A percentile compares a stretch with the other conserved stretches of the same genome.
phyloP scores from a whole-genome alignment of 2,329 filamentous ascomycete genomes.

The Stagonosporopsis chrysanthemi region DNA sequence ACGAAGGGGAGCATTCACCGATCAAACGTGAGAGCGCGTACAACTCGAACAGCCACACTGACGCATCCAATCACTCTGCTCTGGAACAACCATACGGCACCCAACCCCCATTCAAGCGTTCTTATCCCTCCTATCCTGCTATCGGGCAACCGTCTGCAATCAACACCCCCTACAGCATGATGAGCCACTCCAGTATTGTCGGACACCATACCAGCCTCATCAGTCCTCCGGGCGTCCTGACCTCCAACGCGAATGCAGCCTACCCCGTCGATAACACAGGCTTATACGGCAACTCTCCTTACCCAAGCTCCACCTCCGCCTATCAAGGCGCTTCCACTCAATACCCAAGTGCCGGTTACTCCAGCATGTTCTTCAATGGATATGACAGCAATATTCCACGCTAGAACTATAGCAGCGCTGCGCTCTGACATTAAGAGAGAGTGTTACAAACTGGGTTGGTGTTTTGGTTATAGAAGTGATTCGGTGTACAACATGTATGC shows the following conservation, averaged over 20 bases:
- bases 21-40: slow-evolving; percentile 15
- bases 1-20: slow-evolving; percentile 17
- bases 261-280: slow-evolving; percentile 5
- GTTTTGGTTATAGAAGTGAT: slow-evolving; percentile 10
- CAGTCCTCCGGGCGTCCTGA: slow-evolving; percentile 3
- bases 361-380: slow-evolving; percentile 1
- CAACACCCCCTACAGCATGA: slow-evolving; percentile 13
- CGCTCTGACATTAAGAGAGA: not conserved
- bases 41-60: slow-evolving; percentile 1
- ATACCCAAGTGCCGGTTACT: slow-evolving; percentile 4
- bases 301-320: slow-evolving; percentile 4
- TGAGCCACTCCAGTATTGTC: slow-evolving; percentile 10
- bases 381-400: slow-evolving; percentile 16
- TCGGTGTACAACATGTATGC: slow-evolving; percentile 5
- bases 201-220: slow-evolving; percentile 10
- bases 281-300: slow-evolving; percentile 8
- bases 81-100: slow-evolving; percentile 10
- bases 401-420: not conserved
- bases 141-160: slow-evolving; percentile 6
- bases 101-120: slow-evolving; percentile 17
- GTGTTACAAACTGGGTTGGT: not conserved
- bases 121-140: slow-evolving; percentile 11
- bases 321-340: slow-evolving; percentile 1
- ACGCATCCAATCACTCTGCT: slow-evolving; percentile 4
- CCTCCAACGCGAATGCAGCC: slow-evolving; percentile 5